These are phyloP conservation scores for Hypoxylon sp. DNA, from an alignment of 2,329 filamentous ascomycete genomes.

Conservation along the genomic window DNA sequence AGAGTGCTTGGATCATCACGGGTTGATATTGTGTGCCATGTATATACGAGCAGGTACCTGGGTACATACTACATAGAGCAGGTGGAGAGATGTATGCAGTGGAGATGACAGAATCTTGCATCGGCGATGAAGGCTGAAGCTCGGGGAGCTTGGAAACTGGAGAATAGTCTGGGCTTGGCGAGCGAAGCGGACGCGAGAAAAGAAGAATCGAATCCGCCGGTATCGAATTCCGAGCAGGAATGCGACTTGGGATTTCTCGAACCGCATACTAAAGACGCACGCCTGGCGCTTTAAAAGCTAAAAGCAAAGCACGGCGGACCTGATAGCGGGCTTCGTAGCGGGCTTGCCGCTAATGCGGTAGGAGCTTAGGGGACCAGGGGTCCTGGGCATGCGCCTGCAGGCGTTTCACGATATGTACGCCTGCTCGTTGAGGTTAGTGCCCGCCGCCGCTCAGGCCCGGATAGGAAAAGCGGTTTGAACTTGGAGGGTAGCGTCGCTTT, in stretches of 20 bases:
- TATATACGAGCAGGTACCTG: background rate
- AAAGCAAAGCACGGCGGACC: background rate
- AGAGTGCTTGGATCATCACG: background rate
- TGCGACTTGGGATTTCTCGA: slow-evolving; percentile 5
- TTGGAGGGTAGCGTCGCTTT: background rate
- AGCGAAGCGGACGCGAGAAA: background rate
- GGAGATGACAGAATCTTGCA: background rate
- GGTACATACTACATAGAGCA: too few species aligned
- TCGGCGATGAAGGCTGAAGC: background rate
- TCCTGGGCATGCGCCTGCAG: too few species aligned
- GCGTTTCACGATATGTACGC: slow-evolving; percentile 31
- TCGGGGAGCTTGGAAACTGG: background rate
- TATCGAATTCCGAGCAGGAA: slow-evolving; percentile 22
- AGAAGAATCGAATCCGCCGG: slow-evolving; percentile 8
- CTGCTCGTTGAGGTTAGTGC: slow-evolving; percentile 31
- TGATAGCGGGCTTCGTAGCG: background rate
- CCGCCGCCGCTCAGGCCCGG: slow-evolving; percentile 14
- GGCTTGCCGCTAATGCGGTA: slow-evolving; percentile 2
- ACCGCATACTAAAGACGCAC: too few species aligned
- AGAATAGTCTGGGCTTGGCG: background rate
- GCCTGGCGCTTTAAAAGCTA: too few species aligned
- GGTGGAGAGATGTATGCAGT: background rate
- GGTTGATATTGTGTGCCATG: background rate
- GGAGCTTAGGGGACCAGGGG: slow-evolving; percentile 21
- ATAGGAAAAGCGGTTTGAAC: slow-evolving; percentile 18